Evolutionary conservation across 345 rosid species (phyloP).

Genomic region (Rubroshorea leprosula): DNA sequence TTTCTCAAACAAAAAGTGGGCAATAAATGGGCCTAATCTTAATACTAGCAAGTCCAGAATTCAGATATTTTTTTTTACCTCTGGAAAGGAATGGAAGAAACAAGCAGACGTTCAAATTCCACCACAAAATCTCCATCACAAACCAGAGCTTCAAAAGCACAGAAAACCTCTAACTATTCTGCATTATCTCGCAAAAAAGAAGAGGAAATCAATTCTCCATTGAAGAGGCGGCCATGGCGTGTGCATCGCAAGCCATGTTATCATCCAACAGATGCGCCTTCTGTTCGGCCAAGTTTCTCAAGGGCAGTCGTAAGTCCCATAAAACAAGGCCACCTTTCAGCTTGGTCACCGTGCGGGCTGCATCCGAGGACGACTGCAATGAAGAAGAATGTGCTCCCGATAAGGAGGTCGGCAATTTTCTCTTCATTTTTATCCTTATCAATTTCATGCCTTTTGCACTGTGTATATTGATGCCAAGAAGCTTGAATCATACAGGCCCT

Average conservation of each 20-base stretch:
- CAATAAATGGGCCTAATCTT: no score
- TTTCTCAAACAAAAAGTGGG: no score
- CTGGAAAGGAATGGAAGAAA: no score
- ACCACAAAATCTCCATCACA: constrained; percentile 12
- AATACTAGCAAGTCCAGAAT: no score
- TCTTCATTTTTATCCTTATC: not conserved
- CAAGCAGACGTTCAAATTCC: not conserved
- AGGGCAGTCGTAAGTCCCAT: constrained; percentile 13
- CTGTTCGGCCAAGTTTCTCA: constrained; percentile 41
- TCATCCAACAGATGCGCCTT: constrained; percentile 50
- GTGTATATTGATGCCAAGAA: no score
- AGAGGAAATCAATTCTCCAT: not conserved
- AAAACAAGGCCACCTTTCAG: constrained; percentile 13
- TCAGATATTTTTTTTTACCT: no score
- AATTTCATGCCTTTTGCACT: not conserved
- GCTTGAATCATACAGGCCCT: no score
- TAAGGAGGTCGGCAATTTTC: constrained; percentile 56
- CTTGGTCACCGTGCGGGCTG: constrained; percentile 45
- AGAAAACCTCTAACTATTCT: not conserved
- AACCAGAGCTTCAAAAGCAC: not conserved
- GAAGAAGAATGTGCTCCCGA: constrained; percentile 94
- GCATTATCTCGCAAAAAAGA: no score
- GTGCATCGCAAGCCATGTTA: constrained; percentile 57
- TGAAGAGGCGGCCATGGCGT: constrained; percentile 34
- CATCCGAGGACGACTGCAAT: constrained; percentile 79